Evolutionary conservation across 768 basidiomycete genomes (phyloP), one percentile per base, ranked within the genome.

Genomic region (Leccinum subgranulosum): DNA sequence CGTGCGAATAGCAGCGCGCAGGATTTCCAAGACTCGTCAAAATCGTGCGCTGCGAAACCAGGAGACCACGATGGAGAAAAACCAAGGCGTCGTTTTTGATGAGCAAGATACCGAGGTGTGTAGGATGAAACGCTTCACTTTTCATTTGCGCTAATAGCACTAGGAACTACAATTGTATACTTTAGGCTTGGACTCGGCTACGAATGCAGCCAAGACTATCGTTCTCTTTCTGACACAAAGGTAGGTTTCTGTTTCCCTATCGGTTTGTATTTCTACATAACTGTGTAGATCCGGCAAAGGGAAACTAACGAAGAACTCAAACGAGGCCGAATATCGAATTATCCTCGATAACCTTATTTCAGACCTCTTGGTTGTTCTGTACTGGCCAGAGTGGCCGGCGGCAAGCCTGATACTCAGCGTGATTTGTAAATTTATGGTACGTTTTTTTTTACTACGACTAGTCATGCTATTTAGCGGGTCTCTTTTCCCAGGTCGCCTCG

Each of bases 311-410:
- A 96, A 96, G 70, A 92, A 90, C 62, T 87, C 94, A 0, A 94
- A 92, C 63, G 97, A 99, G 67, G 87, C 90, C 6, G 96, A 98
- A 68, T 98, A 98, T 69, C 85, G 94, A 50, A 79, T 86, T 0
- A 93, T 98, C 39, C 90, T 98, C 58, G 96, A 98, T 66, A 90
- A 90, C 64, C 77, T 98, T 11, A 84, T 98, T 43, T 84, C 86
- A 2, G 97, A 99, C 67, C 77, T 97, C 23, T 79, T 98, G 23
- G 81, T 83, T 9, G 94, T 97, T 19, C 76, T 98, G 6, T 94
- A 89, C 69, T 92, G 92, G 85, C 95, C 97, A 0, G 97, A 99
- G 73, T 99, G 96, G 94, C 97, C 97, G 6, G 95, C 92, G 10
- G 92, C 97, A 2, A 81, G 86, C 45, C 73, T 97, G 17, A 77